Conservation (phyloP, 192 early-diverging fungal genomes). For the Gamsiella multidivaricata region DNA sequence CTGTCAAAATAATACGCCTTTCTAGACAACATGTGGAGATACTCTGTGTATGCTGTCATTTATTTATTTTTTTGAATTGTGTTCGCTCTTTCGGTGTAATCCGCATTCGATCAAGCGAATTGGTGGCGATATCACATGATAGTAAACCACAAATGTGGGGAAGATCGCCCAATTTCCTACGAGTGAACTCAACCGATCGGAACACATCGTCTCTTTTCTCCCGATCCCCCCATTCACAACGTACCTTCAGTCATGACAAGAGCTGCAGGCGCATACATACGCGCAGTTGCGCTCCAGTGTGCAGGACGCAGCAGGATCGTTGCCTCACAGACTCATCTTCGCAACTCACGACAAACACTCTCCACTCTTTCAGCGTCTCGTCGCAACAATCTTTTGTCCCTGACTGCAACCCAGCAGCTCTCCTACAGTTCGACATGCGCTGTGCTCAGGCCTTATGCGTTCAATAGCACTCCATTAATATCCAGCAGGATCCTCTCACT, state of each 20-base stretch:
- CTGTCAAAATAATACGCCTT: too few relatives aligned
- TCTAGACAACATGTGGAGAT: too few relatives aligned
- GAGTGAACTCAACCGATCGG: too few relatives aligned
- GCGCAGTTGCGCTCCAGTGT: neutral
- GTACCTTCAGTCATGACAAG: constrained; percentile 2
- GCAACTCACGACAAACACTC: neutral
- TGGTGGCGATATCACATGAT: too few relatives aligned
- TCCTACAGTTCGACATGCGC: neutral
- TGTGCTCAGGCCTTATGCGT: neutral
- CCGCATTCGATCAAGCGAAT: too few relatives aligned
- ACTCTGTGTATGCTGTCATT: too few relatives aligned
- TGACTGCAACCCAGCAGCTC: neutral
- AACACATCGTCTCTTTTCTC: neutral
- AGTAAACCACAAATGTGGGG: too few relatives aligned
- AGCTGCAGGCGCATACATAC: constrained; percentile 11
- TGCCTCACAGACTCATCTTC: neutral
- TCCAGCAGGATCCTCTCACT: neutral
- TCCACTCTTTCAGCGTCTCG: neutral
- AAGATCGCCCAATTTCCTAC: too few relatives aligned
- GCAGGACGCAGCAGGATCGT: neutral
- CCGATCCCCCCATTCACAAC: neutral
- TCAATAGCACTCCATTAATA: constrained; percentile 25
- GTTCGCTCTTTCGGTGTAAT: too few relatives aligned
- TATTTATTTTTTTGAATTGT: too few relatives aligned
- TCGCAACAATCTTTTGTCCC: neutral